Evolutionary conservation across 1,139 yeast species (phyloP).

Genomic region (Pichia kudriavzevii): DNA sequence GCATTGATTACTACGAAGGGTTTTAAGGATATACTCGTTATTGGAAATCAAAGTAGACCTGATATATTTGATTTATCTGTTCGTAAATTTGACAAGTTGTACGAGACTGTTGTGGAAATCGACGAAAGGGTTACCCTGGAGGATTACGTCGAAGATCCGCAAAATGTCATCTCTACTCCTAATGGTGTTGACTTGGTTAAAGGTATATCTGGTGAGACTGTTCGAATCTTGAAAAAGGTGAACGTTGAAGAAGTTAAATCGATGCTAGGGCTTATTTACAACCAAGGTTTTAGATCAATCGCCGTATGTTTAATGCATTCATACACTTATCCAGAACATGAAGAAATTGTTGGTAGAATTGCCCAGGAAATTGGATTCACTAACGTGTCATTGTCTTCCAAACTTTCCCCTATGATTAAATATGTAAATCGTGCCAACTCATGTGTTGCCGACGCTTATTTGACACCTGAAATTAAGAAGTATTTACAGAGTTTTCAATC

Average conservation of each 20-base stretch:
- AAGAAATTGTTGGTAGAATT: constrained; percentile 44
- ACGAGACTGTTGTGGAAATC: constrained; percentile 55
- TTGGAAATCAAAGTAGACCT: constrained; percentile 73
- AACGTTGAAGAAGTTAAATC: constrained; percentile 34
- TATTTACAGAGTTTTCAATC: constrained; percentile 54
- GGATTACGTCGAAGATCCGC: constrained; percentile 56
- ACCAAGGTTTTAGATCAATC: constrained; percentile 52
- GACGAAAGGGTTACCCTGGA: constrained; percentile 70
- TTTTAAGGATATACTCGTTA: constrained; percentile 52
- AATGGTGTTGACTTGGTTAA: constrained; percentile 30
- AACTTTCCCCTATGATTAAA: constrained; percentile 68
- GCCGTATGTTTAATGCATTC: constrained; percentile 68
- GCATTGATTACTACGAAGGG: constrained; percentile 63
- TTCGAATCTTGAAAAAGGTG: constrained; percentile 46
- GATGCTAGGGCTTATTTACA: constrained; percentile 37
- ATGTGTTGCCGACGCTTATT: constrained; percentile 67
- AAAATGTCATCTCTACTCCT: constrained; percentile 27
- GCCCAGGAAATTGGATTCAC: constrained; percentile 48
- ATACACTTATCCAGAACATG: constrained; percentile 63
- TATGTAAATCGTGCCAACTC: constrained; percentile 66
- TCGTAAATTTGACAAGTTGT: constrained; percentile 49
- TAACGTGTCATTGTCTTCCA: constrained; percentile 57
- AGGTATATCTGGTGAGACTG: constrained; percentile 60
- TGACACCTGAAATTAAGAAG: constrained; percentile 63
- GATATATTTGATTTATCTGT: constrained; percentile 58